Conservation (phyloP, 768 basidiomycete species). For the Mycena metata region DNA sequence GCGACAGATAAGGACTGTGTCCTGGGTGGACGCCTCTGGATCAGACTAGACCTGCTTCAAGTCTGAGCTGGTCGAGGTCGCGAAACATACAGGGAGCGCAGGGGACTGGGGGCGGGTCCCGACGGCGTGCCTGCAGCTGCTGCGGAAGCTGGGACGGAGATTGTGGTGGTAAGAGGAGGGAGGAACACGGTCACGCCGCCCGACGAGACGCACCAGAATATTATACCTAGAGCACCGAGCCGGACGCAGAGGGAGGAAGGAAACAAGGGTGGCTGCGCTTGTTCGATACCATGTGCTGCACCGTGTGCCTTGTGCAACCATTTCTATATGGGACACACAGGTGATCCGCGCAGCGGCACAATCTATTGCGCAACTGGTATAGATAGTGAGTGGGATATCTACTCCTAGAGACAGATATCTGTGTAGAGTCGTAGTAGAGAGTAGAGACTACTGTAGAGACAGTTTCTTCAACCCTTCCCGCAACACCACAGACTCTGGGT, state of each 20-base stretch:
- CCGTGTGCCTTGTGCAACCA: neutral
- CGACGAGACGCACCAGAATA: slow-evolving; percentile 41
- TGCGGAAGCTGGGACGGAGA: slow-evolving; percentile 29
- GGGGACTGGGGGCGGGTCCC: slow-evolving; percentile 46
- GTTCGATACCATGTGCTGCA: slow-evolving; percentile 26
- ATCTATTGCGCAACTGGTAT: neutral
- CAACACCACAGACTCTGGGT: neutral
- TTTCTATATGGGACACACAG: neutral
- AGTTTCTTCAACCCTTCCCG: neutral
- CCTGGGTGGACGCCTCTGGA: slow-evolving; percentile 42
- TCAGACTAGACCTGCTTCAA: slow-evolving; percentile 74
- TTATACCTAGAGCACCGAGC: slow-evolving; percentile 28
- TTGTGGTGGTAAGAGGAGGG: slow-evolving; percentile 39
- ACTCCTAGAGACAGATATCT: too few relatives aligned
- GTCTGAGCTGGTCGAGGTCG: slow-evolving; percentile 60
- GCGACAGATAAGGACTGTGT: slow-evolving; percentile 39
- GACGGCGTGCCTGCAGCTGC: slow-evolving; percentile 44
- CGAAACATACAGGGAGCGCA: slow-evolving; percentile 56
- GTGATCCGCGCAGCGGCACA: slow-evolving; percentile 21
- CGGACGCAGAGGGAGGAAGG: slow-evolving; percentile 31
- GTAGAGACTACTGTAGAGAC: too few relatives aligned
- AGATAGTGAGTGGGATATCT: too few relatives aligned
- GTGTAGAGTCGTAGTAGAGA: too few relatives aligned
- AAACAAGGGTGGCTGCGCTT: slow-evolving; percentile 32
- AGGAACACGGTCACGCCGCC: slow-evolving; percentile 32